Base-by-base conservation (phyloP, 192 early-diverging fungal species). In the Umbelopsis sp. region DNA sequence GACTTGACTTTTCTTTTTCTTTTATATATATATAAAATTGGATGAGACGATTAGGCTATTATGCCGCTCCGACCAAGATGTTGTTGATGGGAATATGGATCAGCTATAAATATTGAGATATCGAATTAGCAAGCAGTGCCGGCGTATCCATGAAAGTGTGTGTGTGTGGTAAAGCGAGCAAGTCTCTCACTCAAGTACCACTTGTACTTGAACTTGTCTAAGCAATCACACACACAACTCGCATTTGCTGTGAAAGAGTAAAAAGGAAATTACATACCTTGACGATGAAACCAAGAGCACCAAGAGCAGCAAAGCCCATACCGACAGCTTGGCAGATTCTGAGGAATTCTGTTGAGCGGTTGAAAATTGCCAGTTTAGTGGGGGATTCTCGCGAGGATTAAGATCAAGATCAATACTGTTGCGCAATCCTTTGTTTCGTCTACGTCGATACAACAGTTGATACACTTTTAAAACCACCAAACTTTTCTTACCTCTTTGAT, bases 31-130 rank as follows among this genome's bases (percentile, higher is more conserved):
- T 41, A 41, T 37, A 41, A 41, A 41, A 41, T 5, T 20, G 48
- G 48, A 13, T 49, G 20, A 49, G 30, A 18, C 16, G 23, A 61
- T 2, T 11, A 35, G 16, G 4, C 21, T 41, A 68, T 82, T 83
- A 82, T 20, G 82, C 80, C 41, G 80, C 73, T 52, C 82, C 82
- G 45, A 99, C 98, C 76, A 99, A 94, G 79, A 99, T 98, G 88
- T 98, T 98, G 91, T 98, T 98, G 88, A 99, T 98, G 67, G 98
- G 98, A 84, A 99, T 99, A 83, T 99, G 98, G 70, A 99, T 95
- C 76, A 99, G 87, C 88, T 78, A 48, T 30, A 49, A 52, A 41
- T 16, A 18, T 7, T 55, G 16, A 9, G 12, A 21, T 46, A 61
- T 27, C 4, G 2, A 12, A 16, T 61, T 61, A 61, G 30, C 48